Evolutionary conservation across 1,284 basidiomycete species (phyloP).

Genomic region (Tilletia horrida): DNA sequence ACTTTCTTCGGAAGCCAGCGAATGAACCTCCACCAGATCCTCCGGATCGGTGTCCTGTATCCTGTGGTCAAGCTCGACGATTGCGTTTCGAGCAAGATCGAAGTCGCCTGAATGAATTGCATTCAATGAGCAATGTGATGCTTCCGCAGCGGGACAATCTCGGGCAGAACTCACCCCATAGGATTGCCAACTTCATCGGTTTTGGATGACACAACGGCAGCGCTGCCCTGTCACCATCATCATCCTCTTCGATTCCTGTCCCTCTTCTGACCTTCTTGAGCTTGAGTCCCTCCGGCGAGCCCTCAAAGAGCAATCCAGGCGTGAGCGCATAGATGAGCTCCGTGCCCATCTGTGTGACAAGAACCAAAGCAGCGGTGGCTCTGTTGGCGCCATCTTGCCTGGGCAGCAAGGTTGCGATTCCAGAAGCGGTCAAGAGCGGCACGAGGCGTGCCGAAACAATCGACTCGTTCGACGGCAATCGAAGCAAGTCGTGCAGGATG

Average conservation of each 20-base stretch:
- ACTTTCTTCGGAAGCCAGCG: neutral
- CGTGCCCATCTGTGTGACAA: neutral
- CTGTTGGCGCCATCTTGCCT: conserved; percentile 2
- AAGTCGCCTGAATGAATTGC: neutral
- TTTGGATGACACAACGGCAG: conserved; percentile 9
- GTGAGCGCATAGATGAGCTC: conserved; percentile 1
- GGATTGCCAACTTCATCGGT: neutral
- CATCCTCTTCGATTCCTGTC: neutral
- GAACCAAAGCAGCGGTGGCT: neutral
- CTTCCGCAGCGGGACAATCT: no score
- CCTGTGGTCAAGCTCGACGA: neutral
- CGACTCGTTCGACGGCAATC: neutral
- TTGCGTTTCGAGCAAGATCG: neutral
- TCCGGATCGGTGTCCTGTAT: conserved; percentile 4
- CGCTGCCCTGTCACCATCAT: neutral
- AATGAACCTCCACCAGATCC: neutral
- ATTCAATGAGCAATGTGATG: no score
- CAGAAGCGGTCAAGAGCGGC: conserved; percentile 1
- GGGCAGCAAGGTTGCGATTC: neutral
- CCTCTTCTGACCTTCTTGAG: neutral
- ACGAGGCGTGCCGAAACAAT: conserved; percentile 7
- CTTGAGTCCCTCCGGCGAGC: neutral
- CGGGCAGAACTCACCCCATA: neutral
- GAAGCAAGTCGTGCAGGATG: neutral
- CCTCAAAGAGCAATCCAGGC: conserved; percentile 6